Conservation (phyloP, 371 early-diverging fungal species). For the Actinomortierella ambigua region DNA sequence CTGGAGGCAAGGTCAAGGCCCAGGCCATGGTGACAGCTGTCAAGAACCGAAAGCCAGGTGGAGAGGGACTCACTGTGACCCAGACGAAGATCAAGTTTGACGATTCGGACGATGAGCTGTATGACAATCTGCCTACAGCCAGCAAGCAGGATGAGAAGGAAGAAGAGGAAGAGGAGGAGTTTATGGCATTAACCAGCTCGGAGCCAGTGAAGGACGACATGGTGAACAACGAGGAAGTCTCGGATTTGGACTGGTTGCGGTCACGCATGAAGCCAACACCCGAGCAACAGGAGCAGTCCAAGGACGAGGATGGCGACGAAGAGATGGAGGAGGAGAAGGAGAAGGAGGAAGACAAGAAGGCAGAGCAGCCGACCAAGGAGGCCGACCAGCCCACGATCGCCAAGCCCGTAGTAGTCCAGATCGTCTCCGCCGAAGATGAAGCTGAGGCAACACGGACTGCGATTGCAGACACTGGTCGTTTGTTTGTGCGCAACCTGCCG, state of each 20-base stretch:
- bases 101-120: constrained; percentile 71
- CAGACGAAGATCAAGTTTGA: constrained; percentile 65
- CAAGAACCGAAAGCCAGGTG: constrained; percentile 64
- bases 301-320: constrained; percentile 27
- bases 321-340: constrained; percentile 31
- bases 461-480: constrained; percentile 92
- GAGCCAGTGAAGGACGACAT: constrained; percentile 29
- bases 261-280: constrained; percentile 60
- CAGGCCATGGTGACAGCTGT: constrained; percentile 56
- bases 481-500: constrained; percentile 92
- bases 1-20: constrained; percentile 39
- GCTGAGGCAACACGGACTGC: constrained; percentile 54
- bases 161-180: constrained; percentile 46
- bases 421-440: constrained; percentile 41
- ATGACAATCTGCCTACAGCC: constrained; percentile 65
- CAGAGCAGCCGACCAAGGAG: constrained; percentile 16
- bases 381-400: constrained; percentile 13
- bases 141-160: constrained; percentile 28
- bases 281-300: constrained; percentile 37
- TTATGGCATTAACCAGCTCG: constrained; percentile 3
- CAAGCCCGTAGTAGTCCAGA: constrained; percentile 43
- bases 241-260: constrained; percentile 74
- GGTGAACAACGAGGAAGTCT: constrained; percentile 46
- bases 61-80: constrained; percentile 57
- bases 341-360: constrained; percentile 20